Conservation (phyloP, 768 basidiomycete species). For the Mycena epipterygia region DNA sequence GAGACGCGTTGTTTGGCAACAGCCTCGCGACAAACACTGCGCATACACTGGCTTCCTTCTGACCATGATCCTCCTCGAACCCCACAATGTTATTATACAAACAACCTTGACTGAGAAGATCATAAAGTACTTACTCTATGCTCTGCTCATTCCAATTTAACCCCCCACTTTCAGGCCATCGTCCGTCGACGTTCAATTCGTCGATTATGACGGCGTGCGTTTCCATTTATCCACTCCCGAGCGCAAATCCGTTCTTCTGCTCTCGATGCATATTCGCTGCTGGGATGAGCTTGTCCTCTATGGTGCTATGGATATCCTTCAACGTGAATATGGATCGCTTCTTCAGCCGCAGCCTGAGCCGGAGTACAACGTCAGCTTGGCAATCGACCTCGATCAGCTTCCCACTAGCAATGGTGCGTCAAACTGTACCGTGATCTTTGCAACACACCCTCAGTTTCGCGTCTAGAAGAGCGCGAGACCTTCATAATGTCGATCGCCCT, state of each 20-base stretch:
- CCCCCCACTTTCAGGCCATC: conserved; percentile 72
- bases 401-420: conserved; percentile 84
- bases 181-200: conserved; percentile 94
- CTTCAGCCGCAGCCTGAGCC: conserved; percentile 79
- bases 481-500: conserved; percentile 87
- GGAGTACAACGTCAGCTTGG: conserved; percentile 90
- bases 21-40: neutral
- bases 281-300: conserved; percentile 94
- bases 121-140: conserved; percentile 70
- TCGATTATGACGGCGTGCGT: conserved; percentile 97
- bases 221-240: conserved; percentile 94
- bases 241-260: conserved; percentile 82
- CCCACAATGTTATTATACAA: conserved; percentile 94
- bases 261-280: conserved; percentile 98
- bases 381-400: conserved; percentile 88
- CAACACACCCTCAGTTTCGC: conserved; percentile 29
- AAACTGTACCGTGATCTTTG: conserved; percentile 1
- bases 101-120: conserved; percentile 90
- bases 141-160: conserved; percentile 24
- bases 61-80: conserved; percentile 59
- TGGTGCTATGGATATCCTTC: conserved; percentile 85
- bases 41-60: neutral
- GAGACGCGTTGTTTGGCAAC: conserved; percentile 32
- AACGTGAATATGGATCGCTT: conserved; percentile 85
- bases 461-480: conserved; percentile 79